Evolutionary conservation across 2,329 filamentous ascomycete species (phyloP), one percentile per base, ranked within the genome.

Genomic region (Lizonia empirigonia): DNA sequence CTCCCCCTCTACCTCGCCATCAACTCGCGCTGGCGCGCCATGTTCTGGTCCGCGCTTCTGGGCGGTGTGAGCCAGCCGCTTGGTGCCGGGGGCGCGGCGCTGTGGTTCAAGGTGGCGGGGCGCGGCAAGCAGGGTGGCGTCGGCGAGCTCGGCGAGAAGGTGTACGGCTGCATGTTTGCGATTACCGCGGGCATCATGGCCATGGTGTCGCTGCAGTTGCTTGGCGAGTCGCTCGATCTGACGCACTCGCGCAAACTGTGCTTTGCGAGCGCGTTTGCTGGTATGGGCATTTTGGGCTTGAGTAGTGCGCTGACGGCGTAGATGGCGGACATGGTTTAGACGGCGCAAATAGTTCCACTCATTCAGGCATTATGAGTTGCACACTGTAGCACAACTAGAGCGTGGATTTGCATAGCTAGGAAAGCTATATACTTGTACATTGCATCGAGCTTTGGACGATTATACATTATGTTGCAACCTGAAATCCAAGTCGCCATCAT

Each of bases 181-280:
- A 78, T 86, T 8, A 97, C 93, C 40, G 86, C 91, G 1, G 94
- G 94, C 1, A 95, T 99, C 64, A 97, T 99, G 94, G 87, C 91
- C 22, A 94, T 89, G 63, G 94, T 99, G 23, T 91, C 88, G 2
- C 75, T 99, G 68, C 90, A 95, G 74, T 78, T 99, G 6, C 93
- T 97, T 67, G 87, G 89, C 3, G 92, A 99, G 77, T 88, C 88
- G 60, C 72, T 96, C 68, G 89, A 87, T 50, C 75, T 97, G 67
- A 92, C 90, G 60, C 91, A 95, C 76, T 87, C 87, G 66, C 81
- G 87, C 55, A 85, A 86, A 54, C 68, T 94, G 65, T 92, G 89
- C 73, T 90, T 91, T 65, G 79, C 84, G 19, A 92, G 90, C 77
- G 90, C 86, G 7, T 94, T 95, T 76, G 67, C 89, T 19, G 90